Conservation (phyloP, 2,329 filamentous ascomycete species). For the Colletotrichum falcatum region DNA sequence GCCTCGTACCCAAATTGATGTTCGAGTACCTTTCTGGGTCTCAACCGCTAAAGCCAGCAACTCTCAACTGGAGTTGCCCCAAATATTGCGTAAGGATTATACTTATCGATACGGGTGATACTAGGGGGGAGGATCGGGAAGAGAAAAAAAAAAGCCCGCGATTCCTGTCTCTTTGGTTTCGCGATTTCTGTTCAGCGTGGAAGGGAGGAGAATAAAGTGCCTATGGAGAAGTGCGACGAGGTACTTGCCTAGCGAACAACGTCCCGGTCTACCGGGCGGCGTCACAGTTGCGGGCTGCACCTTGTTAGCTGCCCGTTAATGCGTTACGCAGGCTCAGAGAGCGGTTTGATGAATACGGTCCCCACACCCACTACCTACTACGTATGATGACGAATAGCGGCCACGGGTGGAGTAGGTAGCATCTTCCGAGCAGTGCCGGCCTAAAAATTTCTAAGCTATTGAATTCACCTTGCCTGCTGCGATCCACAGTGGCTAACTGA, state of each 20-base stretch:
- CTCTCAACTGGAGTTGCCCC: background rate
- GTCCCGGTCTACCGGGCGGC: slow-evolving; percentile 19
- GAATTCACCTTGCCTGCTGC: slow-evolving; percentile 16
- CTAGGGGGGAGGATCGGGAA: background rate
- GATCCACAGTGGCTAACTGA: slow-evolving; percentile 25
- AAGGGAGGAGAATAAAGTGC: slow-evolving; percentile 36
- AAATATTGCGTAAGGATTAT: slow-evolving; percentile 7
- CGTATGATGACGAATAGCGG: slow-evolving; percentile 39
- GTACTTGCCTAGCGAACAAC: slow-evolving; percentile 30
- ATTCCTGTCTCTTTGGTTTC: slow-evolving; percentile 19
- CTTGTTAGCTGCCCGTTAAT: slow-evolving; percentile 32
- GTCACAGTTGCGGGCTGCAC: slow-evolving; percentile 1
- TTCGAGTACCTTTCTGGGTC: slow-evolving; percentile 22
- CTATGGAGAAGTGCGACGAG: slow-evolving; percentile 11
- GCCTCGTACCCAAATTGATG: slow-evolving; percentile 30
- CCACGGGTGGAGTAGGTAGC: slow-evolving; percentile 17
- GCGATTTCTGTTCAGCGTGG: slow-evolving; percentile 28
- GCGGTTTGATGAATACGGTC: slow-evolving; percentile 34
- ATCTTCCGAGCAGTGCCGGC: slow-evolving; percentile 11
- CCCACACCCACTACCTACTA: slow-evolving; percentile 36
- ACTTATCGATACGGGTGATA: slow-evolving; percentile 16
- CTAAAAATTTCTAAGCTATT: slow-evolving; percentile 32
- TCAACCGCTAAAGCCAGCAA: background rate
- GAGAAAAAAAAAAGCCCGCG: slow-evolving; percentile 11
- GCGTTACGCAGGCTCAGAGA: slow-evolving; percentile 20